These are phyloP conservation scores for Cyphellophora europaea DNA, from an alignment of 2,329 filamentous ascomycete genomes.

Conservation along the genomic window DNA sequence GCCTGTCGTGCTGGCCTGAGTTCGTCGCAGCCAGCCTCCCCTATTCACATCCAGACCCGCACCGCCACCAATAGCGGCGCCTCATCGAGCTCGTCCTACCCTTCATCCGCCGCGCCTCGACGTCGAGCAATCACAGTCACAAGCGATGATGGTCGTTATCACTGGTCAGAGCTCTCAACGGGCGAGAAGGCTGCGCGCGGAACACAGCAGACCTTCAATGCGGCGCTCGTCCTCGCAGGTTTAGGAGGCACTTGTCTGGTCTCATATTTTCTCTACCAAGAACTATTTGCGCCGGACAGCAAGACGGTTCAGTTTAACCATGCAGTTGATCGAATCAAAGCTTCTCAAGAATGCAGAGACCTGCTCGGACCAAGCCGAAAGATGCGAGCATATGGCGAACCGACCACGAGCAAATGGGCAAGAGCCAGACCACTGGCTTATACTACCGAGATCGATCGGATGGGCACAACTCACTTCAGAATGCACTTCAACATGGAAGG, in stretches of 20 bases:
- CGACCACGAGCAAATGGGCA: slow-evolving; percentile 73
- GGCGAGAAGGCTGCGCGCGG: slow-evolving; percentile 74
- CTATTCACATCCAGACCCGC: background rate
- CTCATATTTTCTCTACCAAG: slow-evolving; percentile 65
- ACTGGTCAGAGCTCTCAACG: slow-evolving; percentile 67
- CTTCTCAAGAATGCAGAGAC: slow-evolving; percentile 59
- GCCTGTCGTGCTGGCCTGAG: slow-evolving; percentile 9
- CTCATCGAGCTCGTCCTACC: slow-evolving; percentile 8
- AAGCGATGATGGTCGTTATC: slow-evolving; percentile 74
- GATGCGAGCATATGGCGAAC: slow-evolving; percentile 73
- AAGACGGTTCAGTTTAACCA: slow-evolving; percentile 84
- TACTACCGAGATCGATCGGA: slow-evolving; percentile 57
- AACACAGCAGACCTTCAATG: slow-evolving; percentile 85
- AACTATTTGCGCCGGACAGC: slow-evolving; percentile 77
- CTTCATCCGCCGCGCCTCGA: slow-evolving; percentile 37
- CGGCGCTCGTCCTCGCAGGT: slow-evolving; percentile 66
- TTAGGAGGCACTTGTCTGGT: slow-evolving; percentile 71
- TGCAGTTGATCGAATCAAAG: slow-evolving; percentile 68
- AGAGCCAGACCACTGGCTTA: slow-evolving; percentile 48
- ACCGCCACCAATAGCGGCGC: background rate
- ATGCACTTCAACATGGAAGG: slow-evolving; percentile 86
- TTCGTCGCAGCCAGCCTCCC: background rate
- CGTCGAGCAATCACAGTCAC: slow-evolving; percentile 69
- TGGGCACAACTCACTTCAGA: slow-evolving; percentile 68
- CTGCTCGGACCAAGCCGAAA: slow-evolving; percentile 66